Conservation (phyloP, 2,329 filamentous ascomycete species). For the Whalleya microplaca region DNA sequence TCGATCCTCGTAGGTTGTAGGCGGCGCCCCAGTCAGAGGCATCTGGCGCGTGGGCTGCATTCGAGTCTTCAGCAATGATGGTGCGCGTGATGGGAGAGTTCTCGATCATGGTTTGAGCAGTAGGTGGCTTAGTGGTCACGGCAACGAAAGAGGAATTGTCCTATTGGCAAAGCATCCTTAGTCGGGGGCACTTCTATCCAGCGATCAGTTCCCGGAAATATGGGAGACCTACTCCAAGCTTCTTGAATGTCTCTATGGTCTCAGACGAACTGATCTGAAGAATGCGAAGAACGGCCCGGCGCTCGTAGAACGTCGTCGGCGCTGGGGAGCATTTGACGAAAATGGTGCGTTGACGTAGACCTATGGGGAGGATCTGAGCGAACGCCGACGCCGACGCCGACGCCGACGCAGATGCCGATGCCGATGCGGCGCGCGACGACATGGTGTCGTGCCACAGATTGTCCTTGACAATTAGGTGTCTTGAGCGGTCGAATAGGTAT, state of each 20-base stretch:
- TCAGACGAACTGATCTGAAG: constrained; percentile 42
- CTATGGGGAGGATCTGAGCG: constrained; percentile 34
- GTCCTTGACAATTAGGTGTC: neutral
- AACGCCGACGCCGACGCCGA: constrained; percentile 23
- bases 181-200: neutral
- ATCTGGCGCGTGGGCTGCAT: constrained; percentile 3
- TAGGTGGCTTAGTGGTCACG: constrained; percentile 46
- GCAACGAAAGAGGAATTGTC: constrained; percentile 55
- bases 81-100: constrained; percentile 54
- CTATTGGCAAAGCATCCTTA: constrained; percentile 32
- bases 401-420: constrained; percentile 19
- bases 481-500: neutral
- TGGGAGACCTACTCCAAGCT: constrained; percentile 42
- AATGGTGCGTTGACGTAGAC: constrained; percentile 40
- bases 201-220: neutral
- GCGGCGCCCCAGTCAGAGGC: constrained; percentile 32
- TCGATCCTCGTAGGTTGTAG: constrained; percentile 27
- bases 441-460: constrained; percentile 14
- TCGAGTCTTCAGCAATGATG: constrained; percentile 35
- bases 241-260: constrained; percentile 57
- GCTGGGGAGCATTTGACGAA: constrained; percentile 56
- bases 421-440: constrained; percentile 14
- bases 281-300: constrained; percentile 57
- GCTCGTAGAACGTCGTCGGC: constrained; percentile 56
- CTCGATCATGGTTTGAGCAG: constrained; percentile 45